Conservation (phyloP, 352 stramenopile genomes). For the Phytopythium vexans region DNA sequence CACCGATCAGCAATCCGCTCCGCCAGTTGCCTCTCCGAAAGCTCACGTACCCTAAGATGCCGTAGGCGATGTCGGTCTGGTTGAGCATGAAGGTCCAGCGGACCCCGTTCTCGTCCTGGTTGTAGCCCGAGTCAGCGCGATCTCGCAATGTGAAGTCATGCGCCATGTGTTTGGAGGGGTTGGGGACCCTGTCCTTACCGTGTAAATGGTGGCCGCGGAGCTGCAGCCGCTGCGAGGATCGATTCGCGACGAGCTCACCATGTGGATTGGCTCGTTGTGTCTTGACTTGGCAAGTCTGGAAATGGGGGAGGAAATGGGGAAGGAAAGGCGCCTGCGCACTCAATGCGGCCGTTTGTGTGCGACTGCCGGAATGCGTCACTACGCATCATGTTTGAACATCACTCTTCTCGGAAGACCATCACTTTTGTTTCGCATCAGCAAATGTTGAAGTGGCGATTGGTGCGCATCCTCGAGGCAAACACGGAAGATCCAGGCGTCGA, state of each 20-base stretch:
- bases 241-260: conserved; percentile 9
- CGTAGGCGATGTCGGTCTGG: conserved; percentile 56
- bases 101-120: conserved; percentile 40
- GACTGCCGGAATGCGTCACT: no score
- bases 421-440: neutral
- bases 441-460: no score
- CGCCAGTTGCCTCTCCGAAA: neutral
- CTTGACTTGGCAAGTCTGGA: neutral
- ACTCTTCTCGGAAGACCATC: no score
- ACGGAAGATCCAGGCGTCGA: no score
- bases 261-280: neutral
- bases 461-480: no score
- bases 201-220: conserved; percentile 20
- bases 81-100: conserved; percentile 75
- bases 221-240: conserved; percentile 19
- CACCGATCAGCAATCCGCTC: neutral
- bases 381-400: no score
- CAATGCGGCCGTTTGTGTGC: no score
- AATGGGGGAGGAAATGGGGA: no score
- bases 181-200: conserved; percentile 3
- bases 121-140: neutral
- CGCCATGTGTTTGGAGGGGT: no score
- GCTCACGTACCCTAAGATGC: conserved; percentile 34
- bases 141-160: no score
- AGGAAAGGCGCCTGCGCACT: no score